Evolutionary conservation across 352 stramenopile species (phyloP).

Genomic region (Globisporangium splendens): DNA sequence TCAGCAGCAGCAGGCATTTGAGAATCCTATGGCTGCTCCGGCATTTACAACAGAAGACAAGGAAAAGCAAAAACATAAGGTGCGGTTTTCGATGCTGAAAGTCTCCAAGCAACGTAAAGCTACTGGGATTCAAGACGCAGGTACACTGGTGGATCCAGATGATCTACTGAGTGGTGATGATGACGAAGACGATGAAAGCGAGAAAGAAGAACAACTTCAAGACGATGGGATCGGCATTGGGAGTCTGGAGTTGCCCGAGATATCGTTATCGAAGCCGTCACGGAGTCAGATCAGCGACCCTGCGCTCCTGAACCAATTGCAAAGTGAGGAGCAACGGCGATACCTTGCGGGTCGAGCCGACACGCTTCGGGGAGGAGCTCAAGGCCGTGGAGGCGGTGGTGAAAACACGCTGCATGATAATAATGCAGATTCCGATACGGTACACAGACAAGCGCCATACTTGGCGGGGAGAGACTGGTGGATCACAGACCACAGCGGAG

Average conservation of each 20-base stretch:
- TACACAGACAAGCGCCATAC: conserved; percentile 32
- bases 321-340: conserved; percentile 43
- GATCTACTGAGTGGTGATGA: conserved; percentile 3
- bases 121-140: conserved; percentile 5
- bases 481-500: conserved; percentile 56
- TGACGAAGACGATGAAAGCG: conserved; percentile 8
- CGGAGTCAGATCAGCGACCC: conserved; percentile 29
- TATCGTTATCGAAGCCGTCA: conserved; percentile 16
- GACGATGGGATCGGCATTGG: conserved; percentile 71
- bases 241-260: conserved; percentile 24
- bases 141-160: background rate
- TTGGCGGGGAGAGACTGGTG: conserved; percentile 68
- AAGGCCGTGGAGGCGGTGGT: background rate
- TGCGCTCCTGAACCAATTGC: conserved; percentile 41
- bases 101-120: conserved; percentile 7
- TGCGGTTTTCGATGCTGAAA: conserved; percentile 3
- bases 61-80: background rate
- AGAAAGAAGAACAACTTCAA: conserved; percentile 7
- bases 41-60: background rate
- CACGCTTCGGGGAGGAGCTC: conserved; percentile 19
- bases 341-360: conserved; percentile 47
- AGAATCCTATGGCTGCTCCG: conserved; percentile 27
- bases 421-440: conserved; percentile 7
- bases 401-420: conserved; percentile 1
- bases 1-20: conserved; percentile 33